Evolutionary conservation across 2,329 filamentous ascomycete species (phyloP).

Genomic region (Fusarium sp.): DNA sequence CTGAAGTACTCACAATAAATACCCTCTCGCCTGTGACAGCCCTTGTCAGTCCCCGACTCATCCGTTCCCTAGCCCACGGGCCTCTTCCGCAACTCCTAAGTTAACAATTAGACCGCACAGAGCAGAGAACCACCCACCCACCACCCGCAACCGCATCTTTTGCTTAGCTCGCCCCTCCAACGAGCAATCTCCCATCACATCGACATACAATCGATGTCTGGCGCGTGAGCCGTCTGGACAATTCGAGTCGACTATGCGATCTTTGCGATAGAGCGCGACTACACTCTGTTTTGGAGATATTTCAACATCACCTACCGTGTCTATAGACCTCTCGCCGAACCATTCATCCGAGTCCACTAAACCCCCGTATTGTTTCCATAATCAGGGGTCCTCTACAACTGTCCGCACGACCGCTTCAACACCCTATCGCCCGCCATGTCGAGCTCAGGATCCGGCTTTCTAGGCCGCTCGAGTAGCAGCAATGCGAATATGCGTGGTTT

Average conservation of each 20-base stretch:
- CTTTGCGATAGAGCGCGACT: slow-evolving; percentile 41
- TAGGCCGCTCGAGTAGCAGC: slow-evolving; percentile 72
- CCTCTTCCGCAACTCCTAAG: slow-evolving; percentile 39
- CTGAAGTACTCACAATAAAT: slow-evolving; percentile 13
- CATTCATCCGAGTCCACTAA: slow-evolving; percentile 21
- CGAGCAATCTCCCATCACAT: slow-evolving; percentile 39
- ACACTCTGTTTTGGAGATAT: slow-evolving; percentile 42
- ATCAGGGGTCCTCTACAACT: slow-evolving; percentile 43
- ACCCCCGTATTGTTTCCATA: slow-evolving; percentile 24
- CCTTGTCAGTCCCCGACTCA: slow-evolving; percentile 29
- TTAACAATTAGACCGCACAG: slow-evolving; percentile 32
- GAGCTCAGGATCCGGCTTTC: slow-evolving; percentile 68
- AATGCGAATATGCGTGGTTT: slow-evolving; percentile 81
- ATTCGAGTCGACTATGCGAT: slow-evolving; percentile 49
- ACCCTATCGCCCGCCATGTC: slow-evolving; percentile 58
- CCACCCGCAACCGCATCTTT: slow-evolving; percentile 43
- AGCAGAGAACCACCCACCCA: slow-evolving; percentile 35
- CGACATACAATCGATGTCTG: slow-evolving; percentile 45
- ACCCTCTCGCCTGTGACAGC: slow-evolving; percentile 6
- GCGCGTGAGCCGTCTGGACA: slow-evolving; percentile 43
- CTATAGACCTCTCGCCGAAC: slow-evolving; percentile 18
- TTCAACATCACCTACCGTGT: slow-evolving; percentile 16
- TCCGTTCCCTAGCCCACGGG: slow-evolving; percentile 35
- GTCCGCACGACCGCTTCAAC: slow-evolving; percentile 24
- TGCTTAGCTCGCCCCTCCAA: slow-evolving; percentile 44